Evolutionary conservation across 1,139 yeast species (phyloP).

Genomic region (Zygosaccharomyces pseudobailii): DNA sequence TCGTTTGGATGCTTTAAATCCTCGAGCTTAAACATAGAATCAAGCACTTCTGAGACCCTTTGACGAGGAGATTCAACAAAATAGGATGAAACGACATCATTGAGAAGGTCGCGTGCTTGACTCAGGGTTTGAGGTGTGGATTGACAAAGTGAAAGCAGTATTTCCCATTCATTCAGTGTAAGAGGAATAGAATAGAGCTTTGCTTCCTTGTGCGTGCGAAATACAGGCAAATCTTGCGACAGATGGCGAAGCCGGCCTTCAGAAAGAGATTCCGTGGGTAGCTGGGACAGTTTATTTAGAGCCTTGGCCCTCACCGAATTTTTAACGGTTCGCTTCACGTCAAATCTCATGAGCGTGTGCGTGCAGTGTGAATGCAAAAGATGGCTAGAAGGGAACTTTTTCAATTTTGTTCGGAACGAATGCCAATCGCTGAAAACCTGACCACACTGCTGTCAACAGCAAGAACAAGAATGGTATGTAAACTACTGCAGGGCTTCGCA

Average conservation of each 20-base stretch:
- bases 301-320: slow-evolving; percentile 53
- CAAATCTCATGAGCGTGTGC: slow-evolving; percentile 11
- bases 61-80: slow-evolving; percentile 58
- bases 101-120: slow-evolving; percentile 50
- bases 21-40: slow-evolving; percentile 39
- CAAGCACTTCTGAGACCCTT: slow-evolving; percentile 44
- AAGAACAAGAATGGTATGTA: neutral
- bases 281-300: slow-evolving; percentile 44
- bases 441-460: neutral
- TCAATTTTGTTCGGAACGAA: neutral
- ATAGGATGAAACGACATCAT: slow-evolving; percentile 50
- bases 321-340: slow-evolving; percentile 21
- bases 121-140: slow-evolving; percentile 38
- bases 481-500: neutral
- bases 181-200: slow-evolving; percentile 41
- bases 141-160: slow-evolving; percentile 61
- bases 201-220: slow-evolving; percentile 24
- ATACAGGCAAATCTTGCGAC: slow-evolving; percentile 27
- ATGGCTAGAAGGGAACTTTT: neutral
- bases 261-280: slow-evolving; percentile 25
- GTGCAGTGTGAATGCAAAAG: neutral
- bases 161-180: slow-evolving; percentile 60
- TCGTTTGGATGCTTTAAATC: slow-evolving; percentile 44
- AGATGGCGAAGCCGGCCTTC: slow-evolving; percentile 18
- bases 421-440: neutral